These are phyloP conservation scores for Thamnidium elegans DNA, from an alignment of 192 early-diverging fungal species.

Conservation along the genomic window DNA sequence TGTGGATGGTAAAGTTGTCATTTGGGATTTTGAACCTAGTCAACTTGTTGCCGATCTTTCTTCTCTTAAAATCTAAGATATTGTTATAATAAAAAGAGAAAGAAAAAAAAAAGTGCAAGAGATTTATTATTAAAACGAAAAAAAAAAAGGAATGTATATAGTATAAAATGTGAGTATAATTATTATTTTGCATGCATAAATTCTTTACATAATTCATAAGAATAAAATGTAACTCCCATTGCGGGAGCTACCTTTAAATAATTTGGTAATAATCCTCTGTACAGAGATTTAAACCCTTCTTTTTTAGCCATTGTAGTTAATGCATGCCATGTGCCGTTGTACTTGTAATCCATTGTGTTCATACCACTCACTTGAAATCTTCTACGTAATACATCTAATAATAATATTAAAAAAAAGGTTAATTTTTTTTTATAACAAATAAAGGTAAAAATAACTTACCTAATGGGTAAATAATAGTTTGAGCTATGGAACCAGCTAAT, in stretches of 20 bases:
- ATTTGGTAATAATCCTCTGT: conserved; percentile 78
- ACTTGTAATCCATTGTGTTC: conserved; percentile 66
- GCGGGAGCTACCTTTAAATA: conserved; percentile 84
- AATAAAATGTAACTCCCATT: conserved; percentile 79
- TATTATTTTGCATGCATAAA: conserved; percentile 40
- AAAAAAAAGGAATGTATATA: no score
- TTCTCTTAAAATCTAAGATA: conserved; percentile 23
- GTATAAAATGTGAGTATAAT: neutral
- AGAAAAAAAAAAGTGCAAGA: neutral
- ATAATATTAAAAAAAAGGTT: neutral
- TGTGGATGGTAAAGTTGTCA: conserved; percentile 80
- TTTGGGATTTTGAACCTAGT: conserved; percentile 64
- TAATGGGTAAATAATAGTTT: conserved; percentile 79
- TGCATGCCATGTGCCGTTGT: conserved; percentile 70
- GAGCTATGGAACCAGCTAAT: conserved; percentile 74
- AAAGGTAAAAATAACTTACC: conserved; percentile 1
- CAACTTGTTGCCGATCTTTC: conserved; percentile 29
- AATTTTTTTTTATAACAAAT: neutral
- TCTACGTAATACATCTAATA: conserved; percentile 68
- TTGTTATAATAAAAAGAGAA: neutral
- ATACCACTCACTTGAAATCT: conserved; percentile 79
- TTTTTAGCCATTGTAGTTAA: conserved; percentile 49
- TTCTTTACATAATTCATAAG: conserved; percentile 78
- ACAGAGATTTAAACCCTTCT: conserved; percentile 70
- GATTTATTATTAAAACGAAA: neutral